Conservation (phyloP, 768 basidiomycete genomes). For the Kwoniella mangroviensis region DNA sequence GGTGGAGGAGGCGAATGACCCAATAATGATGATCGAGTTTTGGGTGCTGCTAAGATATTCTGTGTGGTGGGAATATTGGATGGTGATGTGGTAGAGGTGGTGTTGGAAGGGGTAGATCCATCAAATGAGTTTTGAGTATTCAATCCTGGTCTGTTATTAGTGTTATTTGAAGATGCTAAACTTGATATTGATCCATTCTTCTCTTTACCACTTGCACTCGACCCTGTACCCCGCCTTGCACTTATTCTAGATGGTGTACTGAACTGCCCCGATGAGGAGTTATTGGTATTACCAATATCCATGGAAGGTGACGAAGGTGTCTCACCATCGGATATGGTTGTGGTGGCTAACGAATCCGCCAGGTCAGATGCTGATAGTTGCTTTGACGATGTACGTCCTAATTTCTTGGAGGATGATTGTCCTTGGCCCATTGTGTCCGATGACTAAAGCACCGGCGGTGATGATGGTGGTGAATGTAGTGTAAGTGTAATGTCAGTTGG, state of each 20-base stretch:
- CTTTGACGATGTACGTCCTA: slow-evolving; percentile 56
- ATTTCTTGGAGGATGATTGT: slow-evolving; percentile 54
- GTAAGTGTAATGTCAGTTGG: neutral
- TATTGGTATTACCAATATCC: slow-evolving; percentile 21
- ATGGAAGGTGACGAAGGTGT: slow-evolving; percentile 31
- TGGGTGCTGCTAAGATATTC: slow-evolving; percentile 81
- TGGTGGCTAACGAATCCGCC: slow-evolving; percentile 42
- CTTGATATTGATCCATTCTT: slow-evolving; percentile 32
- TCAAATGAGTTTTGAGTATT: slow-evolving; percentile 37
- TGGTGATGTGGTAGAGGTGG: slow-evolving; percentile 26
- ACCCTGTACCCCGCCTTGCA: slow-evolving; percentile 13
- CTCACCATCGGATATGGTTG: slow-evolving; percentile 28
- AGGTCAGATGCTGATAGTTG: slow-evolving; percentile 51
- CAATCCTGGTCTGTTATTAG: slow-evolving; percentile 2
- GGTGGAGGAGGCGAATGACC: slow-evolving; percentile 76
- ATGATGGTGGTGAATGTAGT: neutral
- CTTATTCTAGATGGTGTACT: slow-evolving; percentile 22
- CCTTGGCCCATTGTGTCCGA: slow-evolving; percentile 47
- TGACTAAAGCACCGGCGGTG: neutral
- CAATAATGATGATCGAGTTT: slow-evolving; percentile 68
- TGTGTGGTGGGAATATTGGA: slow-evolving; percentile 63
- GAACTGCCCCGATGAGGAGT: neutral
- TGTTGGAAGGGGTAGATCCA: slow-evolving; percentile 17
- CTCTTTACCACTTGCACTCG: slow-evolving; percentile 9
- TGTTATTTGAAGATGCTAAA: slow-evolving; percentile 19